Conservation (phyloP, 2,329 filamentous ascomycete species). For the Colletotrichum graminicola region DNA sequence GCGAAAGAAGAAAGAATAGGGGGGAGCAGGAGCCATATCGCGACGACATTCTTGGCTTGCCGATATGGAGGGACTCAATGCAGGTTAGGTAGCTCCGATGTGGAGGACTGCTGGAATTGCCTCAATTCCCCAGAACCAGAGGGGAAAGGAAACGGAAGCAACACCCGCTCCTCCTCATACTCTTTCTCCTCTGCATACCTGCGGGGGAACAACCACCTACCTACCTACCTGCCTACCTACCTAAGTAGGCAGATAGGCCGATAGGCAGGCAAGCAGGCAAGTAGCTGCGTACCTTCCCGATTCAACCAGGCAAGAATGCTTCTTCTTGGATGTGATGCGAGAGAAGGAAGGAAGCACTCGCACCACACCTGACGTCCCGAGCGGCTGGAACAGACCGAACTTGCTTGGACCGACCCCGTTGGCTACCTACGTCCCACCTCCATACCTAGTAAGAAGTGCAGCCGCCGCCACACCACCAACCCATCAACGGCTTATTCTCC, state of each 20-base stretch:
- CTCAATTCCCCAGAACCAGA: background rate
- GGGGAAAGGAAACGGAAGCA: background rate
- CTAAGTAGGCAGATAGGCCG: too few relatives aligned
- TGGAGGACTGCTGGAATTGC: conserved; percentile 6
- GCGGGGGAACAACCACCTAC: too few relatives aligned
- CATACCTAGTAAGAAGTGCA: background rate
- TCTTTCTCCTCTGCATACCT: background rate
- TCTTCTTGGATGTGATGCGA: background rate
- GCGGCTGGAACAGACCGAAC: background rate
- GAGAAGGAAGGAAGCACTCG: background rate
- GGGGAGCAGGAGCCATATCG: too few relatives aligned
- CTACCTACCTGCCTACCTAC: too few relatives aligned
- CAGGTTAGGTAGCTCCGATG: too few relatives aligned
- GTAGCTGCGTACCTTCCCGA: background rate
- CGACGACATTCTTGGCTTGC: too few relatives aligned
- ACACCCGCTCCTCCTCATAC: background rate
- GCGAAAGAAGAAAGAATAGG: background rate
- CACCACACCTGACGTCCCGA: background rate
- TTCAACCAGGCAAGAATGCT: background rate
- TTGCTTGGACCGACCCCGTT: background rate
- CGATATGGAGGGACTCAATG: too few relatives aligned
- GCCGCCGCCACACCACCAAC: too few relatives aligned
- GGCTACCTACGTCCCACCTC: too few relatives aligned
- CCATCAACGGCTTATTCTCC: background rate
- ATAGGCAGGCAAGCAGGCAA: background rate